phyloP scores from a whole-genome alignment of 345 rosid species.

The Erucastrum elatum region DNA sequence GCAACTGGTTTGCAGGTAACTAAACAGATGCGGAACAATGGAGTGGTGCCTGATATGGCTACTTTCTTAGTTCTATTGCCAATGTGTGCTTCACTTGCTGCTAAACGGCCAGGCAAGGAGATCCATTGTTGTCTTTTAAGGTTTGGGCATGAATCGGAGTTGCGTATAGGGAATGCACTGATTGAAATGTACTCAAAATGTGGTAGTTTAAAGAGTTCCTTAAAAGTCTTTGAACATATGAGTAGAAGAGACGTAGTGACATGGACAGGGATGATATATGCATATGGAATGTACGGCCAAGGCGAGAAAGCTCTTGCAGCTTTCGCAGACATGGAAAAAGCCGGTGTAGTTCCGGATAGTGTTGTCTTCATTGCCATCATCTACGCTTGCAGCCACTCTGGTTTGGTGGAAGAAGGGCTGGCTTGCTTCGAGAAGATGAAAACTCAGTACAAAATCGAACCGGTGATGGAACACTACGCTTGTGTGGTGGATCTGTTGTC shows the following conservation, averaged over 20 bases:
- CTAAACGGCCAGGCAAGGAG: slow-evolving; percentile 64
- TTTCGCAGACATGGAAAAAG: slow-evolving; percentile 52
- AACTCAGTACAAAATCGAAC: slow-evolving; percentile 47
- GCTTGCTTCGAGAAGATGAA: slow-evolving; percentile 55
- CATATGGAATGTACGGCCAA: slow-evolving; percentile 66
- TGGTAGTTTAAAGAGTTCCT: slow-evolving; percentile 48
- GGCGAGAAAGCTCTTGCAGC: slow-evolving; percentile 58
- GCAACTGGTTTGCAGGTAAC: slow-evolving; percentile 48
- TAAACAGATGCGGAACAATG: slow-evolving; percentile 46
- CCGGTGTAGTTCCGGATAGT: slow-evolving; percentile 54
- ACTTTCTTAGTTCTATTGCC: slow-evolving; percentile 59
- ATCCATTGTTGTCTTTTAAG: slow-evolving; percentile 55
- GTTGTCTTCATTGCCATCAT: slow-evolving; percentile 58
- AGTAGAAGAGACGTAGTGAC: slow-evolving; percentile 67
- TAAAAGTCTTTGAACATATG: slow-evolving; percentile 50
- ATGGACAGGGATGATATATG: slow-evolving; percentile 65
- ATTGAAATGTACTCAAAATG: slow-evolving; percentile 76
- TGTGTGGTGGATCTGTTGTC: slow-evolving; percentile 60
- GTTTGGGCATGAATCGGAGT: slow-evolving; percentile 51
- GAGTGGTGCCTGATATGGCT: slow-evolving; percentile 47
- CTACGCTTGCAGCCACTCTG: slow-evolving; percentile 79
- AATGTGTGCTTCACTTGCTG: slow-evolving; percentile 55
- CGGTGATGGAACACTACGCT: slow-evolving; percentile 53
- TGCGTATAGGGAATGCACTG: slow-evolving; percentile 57
- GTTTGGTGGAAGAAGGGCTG: slow-evolving; percentile 68